A percentile compares a stretch with the other conserved stretches of the same genome.
These are phyloP conservation scores for Priceomyces carsonii DNA, from an alignment of 805 yeast genomes.

Conservation along the genomic window DNA sequence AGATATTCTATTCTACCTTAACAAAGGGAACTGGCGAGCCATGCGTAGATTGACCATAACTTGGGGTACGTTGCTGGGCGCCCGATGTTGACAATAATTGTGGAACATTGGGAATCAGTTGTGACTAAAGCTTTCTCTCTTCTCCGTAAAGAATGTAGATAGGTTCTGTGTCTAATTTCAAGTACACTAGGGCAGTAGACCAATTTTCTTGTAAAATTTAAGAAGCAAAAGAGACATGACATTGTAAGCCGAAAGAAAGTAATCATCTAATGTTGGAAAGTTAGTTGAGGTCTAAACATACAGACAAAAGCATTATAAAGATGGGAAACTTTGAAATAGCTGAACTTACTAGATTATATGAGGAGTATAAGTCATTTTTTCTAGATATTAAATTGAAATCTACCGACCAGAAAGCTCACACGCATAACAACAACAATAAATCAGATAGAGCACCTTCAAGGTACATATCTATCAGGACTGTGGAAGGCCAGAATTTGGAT, in stretches of 20 bases:
- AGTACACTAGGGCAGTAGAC: too few species aligned
- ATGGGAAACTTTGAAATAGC: conserved; percentile 1
- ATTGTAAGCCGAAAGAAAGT: too few species aligned
- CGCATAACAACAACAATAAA: too few species aligned
- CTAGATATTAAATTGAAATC: conserved; percentile 13
- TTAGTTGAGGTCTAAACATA: too few species aligned
- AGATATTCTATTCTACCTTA: conserved; percentile 12
- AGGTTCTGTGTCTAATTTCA: too few species aligned
- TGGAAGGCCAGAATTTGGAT: conserved; percentile 13
- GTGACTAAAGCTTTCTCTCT: conserved; percentile 32
- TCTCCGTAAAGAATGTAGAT: background rate
- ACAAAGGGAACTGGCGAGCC: conserved; percentile 29
- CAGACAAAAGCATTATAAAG: too few species aligned
- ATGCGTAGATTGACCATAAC: conserved; percentile 38
- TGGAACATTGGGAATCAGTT: conserved; percentile 49
- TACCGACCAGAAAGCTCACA: too few species aligned
- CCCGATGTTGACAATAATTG: conserved; percentile 39
- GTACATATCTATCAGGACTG: conserved; percentile 15
- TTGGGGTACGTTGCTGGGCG: conserved; percentile 50
- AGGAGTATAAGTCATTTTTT: conserved; percentile 25
- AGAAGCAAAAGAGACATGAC: too few species aligned
- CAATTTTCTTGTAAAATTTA: too few species aligned
- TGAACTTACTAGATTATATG: conserved; percentile 19
- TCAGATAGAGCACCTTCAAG: too few species aligned
- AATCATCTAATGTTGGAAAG: too few species aligned